phyloP scores from a whole-genome alignment of 371 early-diverging fungal genomes.

The Lichtheimia ornata region DNA sequence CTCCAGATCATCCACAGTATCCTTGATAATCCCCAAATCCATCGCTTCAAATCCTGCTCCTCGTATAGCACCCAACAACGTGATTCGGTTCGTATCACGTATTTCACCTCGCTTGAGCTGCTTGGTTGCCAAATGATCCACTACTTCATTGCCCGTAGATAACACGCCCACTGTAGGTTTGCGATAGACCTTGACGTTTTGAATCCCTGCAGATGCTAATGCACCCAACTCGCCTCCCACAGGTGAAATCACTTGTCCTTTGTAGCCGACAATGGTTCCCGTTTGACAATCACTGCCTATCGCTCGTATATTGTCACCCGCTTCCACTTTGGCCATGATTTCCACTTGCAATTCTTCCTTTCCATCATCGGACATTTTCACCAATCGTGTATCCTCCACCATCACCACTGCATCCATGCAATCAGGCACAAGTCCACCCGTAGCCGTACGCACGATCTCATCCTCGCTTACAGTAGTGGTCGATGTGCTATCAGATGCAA shows the following conservation, averaged over 20 bases:
- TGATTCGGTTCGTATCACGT: conserved; percentile 85
- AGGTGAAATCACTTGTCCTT: conserved; percentile 62
- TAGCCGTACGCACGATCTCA: conserved; percentile 78
- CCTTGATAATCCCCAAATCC: conserved; percentile 80
- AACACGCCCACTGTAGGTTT: conserved; percentile 81
- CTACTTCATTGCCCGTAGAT: conserved; percentile 90
- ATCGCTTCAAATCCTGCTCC: conserved; percentile 65
- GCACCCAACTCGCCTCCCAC: conserved; percentile 84
- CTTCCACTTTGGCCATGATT: conserved; percentile 35
- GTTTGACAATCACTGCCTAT: conserved; percentile 73
- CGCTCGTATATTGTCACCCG: conserved; percentile 76
- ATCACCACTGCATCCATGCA: conserved; percentile 89
- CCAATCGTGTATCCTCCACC: conserved; percentile 86
- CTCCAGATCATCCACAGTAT: conserved; percentile 63
- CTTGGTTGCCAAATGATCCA: conserved; percentile 52
- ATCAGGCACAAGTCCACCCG: conserved; percentile 85
- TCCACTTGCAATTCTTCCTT: conserved; percentile 65
- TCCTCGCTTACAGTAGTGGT: conserved; percentile 30
- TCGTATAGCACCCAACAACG: conserved; percentile 67
- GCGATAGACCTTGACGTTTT: conserved; percentile 60
- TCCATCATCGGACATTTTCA: conserved; percentile 56
- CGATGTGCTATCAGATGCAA: conserved; percentile 51
- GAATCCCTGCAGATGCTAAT: conserved; percentile 77
- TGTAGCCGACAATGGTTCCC: conserved; percentile 61
- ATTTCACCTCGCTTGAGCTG: conserved; percentile 66